These are phyloP conservation scores for Blastomyces emzantsi DNA, from an alignment of 2,329 filamentous ascomycete genomes.

Conservation along the genomic window DNA sequence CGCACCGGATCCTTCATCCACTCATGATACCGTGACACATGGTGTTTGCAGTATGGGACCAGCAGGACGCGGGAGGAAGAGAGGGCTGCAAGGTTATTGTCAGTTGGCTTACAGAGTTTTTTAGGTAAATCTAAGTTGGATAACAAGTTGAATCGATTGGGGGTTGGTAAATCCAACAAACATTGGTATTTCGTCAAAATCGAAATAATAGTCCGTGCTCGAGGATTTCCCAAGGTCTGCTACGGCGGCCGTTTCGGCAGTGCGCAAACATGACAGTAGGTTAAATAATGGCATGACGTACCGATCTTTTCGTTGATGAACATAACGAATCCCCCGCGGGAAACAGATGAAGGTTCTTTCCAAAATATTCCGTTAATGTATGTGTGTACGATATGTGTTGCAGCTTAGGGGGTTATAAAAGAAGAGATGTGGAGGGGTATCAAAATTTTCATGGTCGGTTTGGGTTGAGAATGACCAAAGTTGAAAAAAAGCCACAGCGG, in stretches of 20 bases:
- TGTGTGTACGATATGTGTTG: not conserved
- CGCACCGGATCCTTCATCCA: slow-evolving; percentile 80
- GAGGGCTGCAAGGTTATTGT: slow-evolving; percentile 51
- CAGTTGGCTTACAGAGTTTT: not conserved
- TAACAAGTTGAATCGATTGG: not conserved
- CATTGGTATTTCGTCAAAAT: not conserved
- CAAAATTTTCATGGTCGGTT: not conserved
- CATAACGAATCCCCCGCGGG: slow-evolving; percentile 18
- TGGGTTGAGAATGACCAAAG: not conserved
- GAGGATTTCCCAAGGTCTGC: not conserved
- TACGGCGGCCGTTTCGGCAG: not conserved
- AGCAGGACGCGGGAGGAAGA: slow-evolving; percentile 59
- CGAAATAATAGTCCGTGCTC: not conserved
- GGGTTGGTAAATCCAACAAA: not conserved
- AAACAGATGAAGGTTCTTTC: not conserved
- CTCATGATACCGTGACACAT: slow-evolving; percentile 72
- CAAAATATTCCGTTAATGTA: not conserved
- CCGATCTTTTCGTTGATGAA: slow-evolving; percentile 27
- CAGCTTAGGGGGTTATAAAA: not conserved
- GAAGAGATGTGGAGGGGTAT: too few relatives aligned
- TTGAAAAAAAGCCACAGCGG: not conserved
- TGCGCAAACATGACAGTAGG: not conserved
- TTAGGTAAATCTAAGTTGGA: not conserved
- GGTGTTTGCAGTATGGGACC: slow-evolving; percentile 72
- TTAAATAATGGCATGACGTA: slow-evolving; percentile 11